Base-by-base conservation (phyloP, 495 filamentous ascomycete genomes). In the Penicillium bialowiezense region DNA sequence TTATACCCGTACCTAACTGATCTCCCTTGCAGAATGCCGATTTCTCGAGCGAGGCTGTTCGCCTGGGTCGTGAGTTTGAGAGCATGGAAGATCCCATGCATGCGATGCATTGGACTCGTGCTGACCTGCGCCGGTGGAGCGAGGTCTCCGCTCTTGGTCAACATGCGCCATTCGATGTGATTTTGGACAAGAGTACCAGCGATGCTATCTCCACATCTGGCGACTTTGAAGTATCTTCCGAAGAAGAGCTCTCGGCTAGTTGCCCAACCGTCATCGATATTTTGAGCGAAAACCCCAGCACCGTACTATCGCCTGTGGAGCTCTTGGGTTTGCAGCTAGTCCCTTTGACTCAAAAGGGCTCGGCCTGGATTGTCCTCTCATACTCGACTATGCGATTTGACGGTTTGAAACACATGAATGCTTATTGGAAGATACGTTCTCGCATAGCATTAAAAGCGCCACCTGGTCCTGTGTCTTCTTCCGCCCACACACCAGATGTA, bases 111-210 rank as follows among this genome's bases (percentile, higher is more conserved):
- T 74, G 71, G 71, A 29, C 59, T 1, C 63, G 55, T 12, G 60
- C 55, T 5, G 67, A 74, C 31, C 43, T 74, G 6, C 63, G 68
- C 14, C 66, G 59, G 3, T 74, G 71, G 71, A 32, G 45, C 2
- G 57, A 70, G 24, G 51, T 74, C 15, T 57, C 61, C 5, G 29
- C 26, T 8, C 44, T 70, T 5, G 33, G 48, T 29, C 45, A 40
- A 1, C 58, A 64, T 38, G 64, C 60, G 0, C 68, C 71, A 0
- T 70, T 74, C 36, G 66, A 74, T 26, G 61, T 69, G 34, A 61
- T 74, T 17, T 40, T 72, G 0, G 71, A 74, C 40, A 74, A 74
- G 44, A 71, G 71, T 48, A 74, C 71, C 4, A 71, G 68, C 53
- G 71, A 74, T 41, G 66, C 71, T 15, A 71, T 74, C 36, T 62